These are phyloP conservation scores for Mycena sp. DNA, from an alignment of 1,284 basidiomycete genomes.

Conservation along the genomic window DNA sequence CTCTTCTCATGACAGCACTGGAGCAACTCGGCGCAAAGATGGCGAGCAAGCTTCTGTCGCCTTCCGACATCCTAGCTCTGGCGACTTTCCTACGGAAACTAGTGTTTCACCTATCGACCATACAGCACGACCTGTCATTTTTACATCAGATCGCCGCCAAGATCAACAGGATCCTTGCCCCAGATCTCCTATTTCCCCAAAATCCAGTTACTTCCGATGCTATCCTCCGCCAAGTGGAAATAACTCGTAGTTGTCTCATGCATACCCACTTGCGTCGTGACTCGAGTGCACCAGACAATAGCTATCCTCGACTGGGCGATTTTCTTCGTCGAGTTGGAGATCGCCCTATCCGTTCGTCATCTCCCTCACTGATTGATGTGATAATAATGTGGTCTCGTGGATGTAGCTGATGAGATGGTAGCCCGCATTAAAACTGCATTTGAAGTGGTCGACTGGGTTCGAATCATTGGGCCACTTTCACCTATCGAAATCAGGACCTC, in stretches of 20 bases:
- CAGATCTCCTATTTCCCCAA: slow-evolving; percentile 4
- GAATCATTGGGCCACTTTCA: slow-evolving; percentile 51
- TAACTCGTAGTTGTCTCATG: slow-evolving; percentile 47
- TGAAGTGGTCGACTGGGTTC: slow-evolving; percentile 68
- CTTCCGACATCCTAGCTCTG: slow-evolving; percentile 71
- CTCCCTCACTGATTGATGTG: not conserved
- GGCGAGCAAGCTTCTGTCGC: slow-evolving; percentile 57
- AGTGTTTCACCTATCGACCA: slow-evolving; percentile 63
- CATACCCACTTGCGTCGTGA: slow-evolving; percentile 34
- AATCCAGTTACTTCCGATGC: slow-evolving; percentile 53
- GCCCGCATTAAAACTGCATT: slow-evolving; percentile 52
- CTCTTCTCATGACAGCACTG: slow-evolving; percentile 78
- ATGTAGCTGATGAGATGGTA: slow-evolving; percentile 32
- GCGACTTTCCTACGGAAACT: slow-evolving; percentile 71
- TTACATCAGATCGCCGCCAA: slow-evolving; percentile 48
- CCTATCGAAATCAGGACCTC: slow-evolving; percentile 53
- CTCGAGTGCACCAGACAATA: not conserved
- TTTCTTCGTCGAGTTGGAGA: slow-evolving; percentile 56
- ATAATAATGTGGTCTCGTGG: not conserved
- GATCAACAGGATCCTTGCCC: slow-evolving; percentile 45
- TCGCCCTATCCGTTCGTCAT: slow-evolving; percentile 51
- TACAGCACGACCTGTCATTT: slow-evolving; percentile 53
- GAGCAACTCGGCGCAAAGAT: slow-evolving; percentile 81
- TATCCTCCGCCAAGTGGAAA: slow-evolving; percentile 55
- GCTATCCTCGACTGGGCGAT: slow-evolving; percentile 37